These are phyloP conservation scores for Dioscorea dumetorum DNA, from an alignment of 106 monocot genomes.

Conservation along the genomic window DNA sequence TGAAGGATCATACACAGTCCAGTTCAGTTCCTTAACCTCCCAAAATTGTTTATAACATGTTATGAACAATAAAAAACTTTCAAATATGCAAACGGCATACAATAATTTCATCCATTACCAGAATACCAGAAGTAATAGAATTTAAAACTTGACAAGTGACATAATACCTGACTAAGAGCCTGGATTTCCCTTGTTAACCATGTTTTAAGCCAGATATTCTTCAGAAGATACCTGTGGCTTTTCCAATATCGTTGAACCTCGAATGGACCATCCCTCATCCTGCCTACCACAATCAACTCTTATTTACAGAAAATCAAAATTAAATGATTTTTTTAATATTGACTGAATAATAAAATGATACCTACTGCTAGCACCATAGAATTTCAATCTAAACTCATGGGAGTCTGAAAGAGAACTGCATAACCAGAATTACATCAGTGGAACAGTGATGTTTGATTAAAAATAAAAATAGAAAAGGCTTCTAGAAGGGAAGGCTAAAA, in stretches of 20 bases:
- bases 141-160: too few relatives aligned
- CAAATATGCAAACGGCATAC: too few relatives aligned
- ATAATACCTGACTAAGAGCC: constrained; percentile 39
- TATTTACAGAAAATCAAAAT: not conserved
- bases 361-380: constrained; percentile 22
- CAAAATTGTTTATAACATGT: too few relatives aligned
- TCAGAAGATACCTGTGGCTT: constrained; percentile 31
- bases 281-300: constrained; percentile 7
- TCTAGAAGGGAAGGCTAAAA: too few relatives aligned
- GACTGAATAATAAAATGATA: constrained; percentile 1
- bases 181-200: constrained; percentile 81
- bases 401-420: constrained; percentile 41
- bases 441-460: not conserved
- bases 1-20: too few relatives aligned
- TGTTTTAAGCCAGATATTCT: constrained; percentile 50
- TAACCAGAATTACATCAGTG: constrained; percentile 8
- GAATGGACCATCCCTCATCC: constrained; percentile 8
- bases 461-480: too few relatives aligned
- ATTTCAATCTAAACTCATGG: constrained; percentile 40
- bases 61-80: too few relatives aligned
- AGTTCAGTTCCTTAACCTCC: too few relatives aligned
- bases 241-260: constrained; percentile 56
- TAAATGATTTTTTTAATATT: not conserved
- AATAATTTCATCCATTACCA: too few relatives aligned
- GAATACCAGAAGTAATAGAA: too few relatives aligned